Evolutionary conservation across 345 rosid species (phyloP), one percentile per base, ranked within the genome.

Genomic region (Chamaenerion angustifolium): DNA sequence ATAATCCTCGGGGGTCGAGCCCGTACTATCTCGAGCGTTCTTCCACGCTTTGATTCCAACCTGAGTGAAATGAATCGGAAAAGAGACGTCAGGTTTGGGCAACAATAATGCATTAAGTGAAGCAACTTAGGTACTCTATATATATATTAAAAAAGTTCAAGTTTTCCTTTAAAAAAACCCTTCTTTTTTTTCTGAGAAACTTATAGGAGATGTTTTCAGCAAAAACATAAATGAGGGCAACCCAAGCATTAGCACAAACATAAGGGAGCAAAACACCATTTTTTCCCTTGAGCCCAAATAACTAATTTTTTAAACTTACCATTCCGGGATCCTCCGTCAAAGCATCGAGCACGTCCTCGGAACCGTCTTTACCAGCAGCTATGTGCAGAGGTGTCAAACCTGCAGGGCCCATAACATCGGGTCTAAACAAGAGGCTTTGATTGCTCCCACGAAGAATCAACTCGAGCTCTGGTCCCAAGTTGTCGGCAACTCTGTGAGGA

Each of bases 341-440:
- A 49, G 95, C 86, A 56, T 88, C 92, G 60, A 93, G 59, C 37
- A 85, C 80, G 52, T 76, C 88, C 73, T 93, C 95, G 21, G 99
- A 88, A 59, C 79, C 88, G 70, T 93, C 99, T 82, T 80, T 93
- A 54, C 99, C 99, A 1, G 99, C 99, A 50, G 95, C 99, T 57
- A 93, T 82, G 72, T 93, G 99, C 57, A 88, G 94, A 68, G 99
- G 96, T 17, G 99, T 93, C 79, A 88, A 76, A 70, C 99, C 94
- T 17, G 79, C 88, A 45, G 96, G 95, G 57, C 99, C 99, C 13
- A 64, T n/a, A 40, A 58, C 80, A 69, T 93, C 88, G 1, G 99
- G 99, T 68, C 76, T 81, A 61, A 93, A 93, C 69, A 88, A 62
- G 59, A 53, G 64, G 62, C 42, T 47, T 45, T 51, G 62, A 42